Conservation (phyloP, 2,329 filamentous ascomycete species). For the Didymella sp. region DNA sequence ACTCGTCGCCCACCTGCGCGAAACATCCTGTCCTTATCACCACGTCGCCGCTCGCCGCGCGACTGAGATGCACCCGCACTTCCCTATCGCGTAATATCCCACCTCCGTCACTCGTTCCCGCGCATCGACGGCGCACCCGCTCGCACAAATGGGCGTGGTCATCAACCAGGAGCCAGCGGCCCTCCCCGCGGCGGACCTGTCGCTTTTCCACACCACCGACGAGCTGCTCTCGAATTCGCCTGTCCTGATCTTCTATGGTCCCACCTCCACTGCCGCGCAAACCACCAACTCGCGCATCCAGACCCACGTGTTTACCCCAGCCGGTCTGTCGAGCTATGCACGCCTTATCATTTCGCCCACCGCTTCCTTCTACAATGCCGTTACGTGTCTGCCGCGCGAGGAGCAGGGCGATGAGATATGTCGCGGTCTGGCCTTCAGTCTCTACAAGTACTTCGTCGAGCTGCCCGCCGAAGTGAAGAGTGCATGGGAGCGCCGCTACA, state of each 20-base stretch:
- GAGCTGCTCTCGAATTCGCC: constrained; percentile 80
- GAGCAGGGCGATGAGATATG: constrained; percentile 95
- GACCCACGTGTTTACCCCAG: constrained; percentile 87
- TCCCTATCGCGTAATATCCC: constrained; percentile 19
- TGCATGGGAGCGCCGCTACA: constrained; percentile 65
- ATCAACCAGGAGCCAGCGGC: constrained; percentile 76
- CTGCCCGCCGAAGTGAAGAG: constrained; percentile 78
- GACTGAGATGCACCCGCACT: constrained; percentile 9
- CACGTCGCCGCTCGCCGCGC: constrained; percentile 16
- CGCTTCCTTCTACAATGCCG: constrained; percentile 87
- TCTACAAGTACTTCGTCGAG: constrained; percentile 94
- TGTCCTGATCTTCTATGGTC: constrained; percentile 89
- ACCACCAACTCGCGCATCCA: constrained; percentile 93
- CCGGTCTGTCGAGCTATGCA: constrained; percentile 87
- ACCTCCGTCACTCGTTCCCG: constrained; percentile 42
- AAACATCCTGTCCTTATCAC: constrained; percentile 12
- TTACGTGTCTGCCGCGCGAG: constrained; percentile 87
- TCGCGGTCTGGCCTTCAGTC: constrained; percentile 86
- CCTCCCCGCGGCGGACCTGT: constrained; percentile 80
- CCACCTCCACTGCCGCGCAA: constrained; percentile 86
- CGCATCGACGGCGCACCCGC: constrained; percentile 20
- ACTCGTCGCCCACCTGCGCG: background rate
- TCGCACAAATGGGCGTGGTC: constrained; percentile 73
- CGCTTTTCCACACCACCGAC: constrained; percentile 89
- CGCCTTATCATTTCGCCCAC: constrained; percentile 93